Percentiles rank a stretch among this genome's conserved stretches.
phyloP scores from a whole-genome alignment of 164 flowering plant genomes.

The Magnolia officinalis region DNA sequence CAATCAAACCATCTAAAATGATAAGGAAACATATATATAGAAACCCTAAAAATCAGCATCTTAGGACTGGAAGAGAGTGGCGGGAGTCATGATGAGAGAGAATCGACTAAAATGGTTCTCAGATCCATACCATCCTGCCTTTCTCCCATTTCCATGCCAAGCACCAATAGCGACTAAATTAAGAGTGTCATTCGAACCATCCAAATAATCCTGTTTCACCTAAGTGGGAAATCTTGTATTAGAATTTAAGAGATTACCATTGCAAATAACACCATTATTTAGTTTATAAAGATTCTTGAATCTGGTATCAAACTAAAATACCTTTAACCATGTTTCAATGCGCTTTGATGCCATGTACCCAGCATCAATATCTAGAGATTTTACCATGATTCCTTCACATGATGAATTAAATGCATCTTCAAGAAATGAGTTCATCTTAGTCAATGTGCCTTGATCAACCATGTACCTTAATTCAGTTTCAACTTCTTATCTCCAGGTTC shows the following conservation, averaged over 20 bases:
- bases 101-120: neutral
- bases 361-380: constrained; percentile 79
- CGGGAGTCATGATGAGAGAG: no score
- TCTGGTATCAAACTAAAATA: constrained; percentile 16
- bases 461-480: no score
- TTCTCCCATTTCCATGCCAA: constrained; percentile 98
- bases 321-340: constrained; percentile 88
- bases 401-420: constrained; percentile 67
- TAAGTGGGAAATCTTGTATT: constrained; percentile 18
- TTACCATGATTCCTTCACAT: constrained; percentile 93
- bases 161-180: constrained; percentile 96
- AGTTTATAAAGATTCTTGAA: neutral
- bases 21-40: no score
- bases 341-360: constrained; percentile 86
- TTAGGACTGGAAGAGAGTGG: no score
- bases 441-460: constrained; percentile 37
- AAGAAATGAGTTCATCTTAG: constrained; percentile 61
- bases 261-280: neutral
- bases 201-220: constrained; percentile 91
- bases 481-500: no score
- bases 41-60: no score
- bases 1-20: no score
- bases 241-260: neutral
- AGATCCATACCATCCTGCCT: constrained; percentile 84
- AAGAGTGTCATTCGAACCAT: constrained; percentile 71